Base-by-base conservation (phyloP, 192 early-diverging fungal species). In the Podila verticillata region DNA sequence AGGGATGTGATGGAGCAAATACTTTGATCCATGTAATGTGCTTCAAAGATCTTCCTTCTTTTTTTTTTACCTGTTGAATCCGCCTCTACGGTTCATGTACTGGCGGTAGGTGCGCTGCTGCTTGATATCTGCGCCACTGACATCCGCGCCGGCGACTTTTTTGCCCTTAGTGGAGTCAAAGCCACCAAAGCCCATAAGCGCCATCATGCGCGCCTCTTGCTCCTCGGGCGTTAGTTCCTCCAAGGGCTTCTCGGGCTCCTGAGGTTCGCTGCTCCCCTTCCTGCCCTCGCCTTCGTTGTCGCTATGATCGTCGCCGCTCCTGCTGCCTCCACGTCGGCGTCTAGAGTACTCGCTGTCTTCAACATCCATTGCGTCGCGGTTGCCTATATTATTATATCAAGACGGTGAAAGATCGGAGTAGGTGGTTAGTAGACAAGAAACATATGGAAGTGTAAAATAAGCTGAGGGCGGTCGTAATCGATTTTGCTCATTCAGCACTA, bases 61-160 rank as follows among this genome's bases (percentile, higher is more conserved):
- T 44, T 44, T 44, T 39, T 28, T 8, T 56, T 65, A 82, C 80
- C 89, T 83, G 68, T 96, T 96, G 67, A 97, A 97, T 20, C 96
- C 96, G 48, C 96, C 93, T 51, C 92, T 89, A 62, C 96, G 83
- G 82, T 97, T 97, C 96, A 97, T 97, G 79, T 97, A 97, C 81
- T 97, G 96, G 4, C 96, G 88, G 75, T 96, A 96, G 61, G 92
- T 90, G 54, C 95, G 85, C 69, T 95, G 91, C 70, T 95, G 95
- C 73, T 95, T 94, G 68, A 96, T 87, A 56, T 92, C 93, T 7
- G 90, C 95, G 7, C 83, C 93, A 36, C 93, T 89, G 0, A 85
- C 80, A 70, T 93, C 90, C 32, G 91, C 89, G 20, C 94, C 95
- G 0, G 88, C 59, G 1, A 97, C 94, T 31, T 93, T 86, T 56